Conservation (phyloP, 352 stramenopile species). For the Globisporangium splendens region DNA sequence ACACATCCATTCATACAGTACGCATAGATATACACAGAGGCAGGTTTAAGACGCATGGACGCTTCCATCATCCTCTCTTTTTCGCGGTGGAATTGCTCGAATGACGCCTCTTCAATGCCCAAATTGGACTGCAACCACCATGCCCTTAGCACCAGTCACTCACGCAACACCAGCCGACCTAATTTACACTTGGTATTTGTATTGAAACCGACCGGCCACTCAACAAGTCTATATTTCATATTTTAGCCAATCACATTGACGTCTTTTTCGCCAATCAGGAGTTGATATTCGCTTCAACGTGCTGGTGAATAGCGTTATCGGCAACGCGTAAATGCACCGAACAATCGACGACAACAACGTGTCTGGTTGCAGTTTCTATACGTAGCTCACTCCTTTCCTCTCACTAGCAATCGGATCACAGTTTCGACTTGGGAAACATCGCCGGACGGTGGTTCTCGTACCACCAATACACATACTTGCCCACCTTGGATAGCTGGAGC, state of each 20-base stretch:
- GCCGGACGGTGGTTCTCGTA: slow-evolving; percentile 44
- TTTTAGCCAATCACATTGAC: slow-evolving; percentile 5
- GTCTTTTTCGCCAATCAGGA: not conserved
- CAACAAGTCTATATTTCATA: not conserved
- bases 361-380: not conserved
- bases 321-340: not conserved
- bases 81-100: not conserved
- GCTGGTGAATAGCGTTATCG: not conserved
- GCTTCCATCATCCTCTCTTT: not conserved
- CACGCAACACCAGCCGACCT: not conserved
- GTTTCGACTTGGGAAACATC: slow-evolving; percentile 12
- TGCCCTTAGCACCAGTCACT: slow-evolving; percentile 7
- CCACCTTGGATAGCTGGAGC: slow-evolving; percentile 33
- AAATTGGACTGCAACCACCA: not conserved
- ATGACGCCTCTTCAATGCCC: not conserved
- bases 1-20: slow-evolving; percentile 9
- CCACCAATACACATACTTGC: slow-evolving; percentile 46
- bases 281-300: not conserved
- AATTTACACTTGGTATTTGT: not conserved
- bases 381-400: not conserved
- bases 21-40: too few species aligned
- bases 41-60: not conserved
- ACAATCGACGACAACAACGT: not conserved
- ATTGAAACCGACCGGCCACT: not conserved
- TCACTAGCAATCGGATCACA: slow-evolving; percentile 6